A percentile compares a stretch with the other conserved stretches of the same genome.
Conservation (phyloP, 2,329 filamentous ascomycete species). For the Exophiala bonariae region DNA sequence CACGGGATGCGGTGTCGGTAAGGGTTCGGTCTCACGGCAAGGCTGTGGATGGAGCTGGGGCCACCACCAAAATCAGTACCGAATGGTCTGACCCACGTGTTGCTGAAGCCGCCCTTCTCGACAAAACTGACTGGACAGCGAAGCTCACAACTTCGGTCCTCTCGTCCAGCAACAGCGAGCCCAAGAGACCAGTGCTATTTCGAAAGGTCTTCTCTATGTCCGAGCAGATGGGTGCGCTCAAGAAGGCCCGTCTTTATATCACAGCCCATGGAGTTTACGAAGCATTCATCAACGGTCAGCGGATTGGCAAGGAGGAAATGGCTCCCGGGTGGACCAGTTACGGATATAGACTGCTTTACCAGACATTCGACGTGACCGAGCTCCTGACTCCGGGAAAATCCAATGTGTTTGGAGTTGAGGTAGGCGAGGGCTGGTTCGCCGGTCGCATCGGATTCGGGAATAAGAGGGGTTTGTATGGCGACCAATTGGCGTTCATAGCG, state of each 20-base stretch:
- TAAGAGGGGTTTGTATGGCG: conserved; percentile 29
- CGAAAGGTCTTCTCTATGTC: conserved; percentile 32
- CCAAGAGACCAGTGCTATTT: conserved; percentile 36
- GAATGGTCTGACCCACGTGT: not conserved
- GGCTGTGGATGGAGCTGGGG: not conserved
- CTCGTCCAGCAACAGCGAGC: conserved; percentile 23
- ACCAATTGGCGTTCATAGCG: conserved; percentile 29
- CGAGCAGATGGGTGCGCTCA: conserved; percentile 7
- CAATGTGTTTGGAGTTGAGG: conserved; percentile 44
- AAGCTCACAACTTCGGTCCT: conserved; percentile 28
- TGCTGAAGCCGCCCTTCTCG: conserved; percentile 38
- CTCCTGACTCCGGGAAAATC: conserved; percentile 35
- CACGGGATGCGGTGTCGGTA: not conserved
- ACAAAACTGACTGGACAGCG: conserved; percentile 34
- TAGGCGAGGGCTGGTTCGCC: conserved; percentile 54
- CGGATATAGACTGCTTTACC: conserved; percentile 51
- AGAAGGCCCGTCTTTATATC: conserved; percentile 47
- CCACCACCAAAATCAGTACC: conserved; percentile 9
- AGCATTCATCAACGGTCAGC: conserved; percentile 48
- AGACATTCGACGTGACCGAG: conserved; percentile 53
- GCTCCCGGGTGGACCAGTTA: conserved; percentile 58
- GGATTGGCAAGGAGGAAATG: conserved; percentile 42
- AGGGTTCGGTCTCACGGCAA: conserved; percentile 5
- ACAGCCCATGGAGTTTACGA: conserved; percentile 49
- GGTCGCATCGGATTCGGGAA: conserved; percentile 35